phyloP scores from a whole-genome alignment of 345 rosid genomes.

The Citropsis articulata region DNA sequence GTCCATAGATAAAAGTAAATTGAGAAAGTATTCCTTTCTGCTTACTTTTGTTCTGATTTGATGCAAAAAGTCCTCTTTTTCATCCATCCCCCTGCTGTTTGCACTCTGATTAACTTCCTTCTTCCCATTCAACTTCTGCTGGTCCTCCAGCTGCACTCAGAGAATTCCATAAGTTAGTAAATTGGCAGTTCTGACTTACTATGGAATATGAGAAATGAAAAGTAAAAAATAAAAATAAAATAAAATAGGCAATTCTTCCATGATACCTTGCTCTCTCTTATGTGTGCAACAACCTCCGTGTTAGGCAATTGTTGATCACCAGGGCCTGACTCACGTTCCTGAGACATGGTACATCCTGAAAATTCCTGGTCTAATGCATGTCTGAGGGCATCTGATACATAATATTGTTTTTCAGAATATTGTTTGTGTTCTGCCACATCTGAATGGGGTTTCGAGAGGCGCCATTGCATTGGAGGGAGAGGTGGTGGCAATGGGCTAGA shows the following conservation, averaged over 20 bases:
- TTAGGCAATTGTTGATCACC: slow-evolving; percentile 30
- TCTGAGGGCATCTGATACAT: slow-evolving; percentile 30
- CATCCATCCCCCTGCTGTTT: slow-evolving; percentile 42
- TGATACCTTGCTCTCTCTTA: slow-evolving; percentile 49
- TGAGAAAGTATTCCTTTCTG: neutral
- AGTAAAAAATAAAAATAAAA: neutral
- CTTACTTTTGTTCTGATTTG: slow-evolving; percentile 90
- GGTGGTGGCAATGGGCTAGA: slow-evolving; percentile 62
- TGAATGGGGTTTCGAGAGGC: slow-evolving; percentile 38
- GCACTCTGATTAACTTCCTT: slow-evolving; percentile 39
- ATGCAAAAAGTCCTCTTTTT: slow-evolving; percentile 71
- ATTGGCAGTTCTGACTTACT: slow-evolving; percentile 7
- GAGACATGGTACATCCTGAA: slow-evolving; percentile 25
- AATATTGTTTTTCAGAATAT: slow-evolving; percentile 25
- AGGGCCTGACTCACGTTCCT: slow-evolving; percentile 35
- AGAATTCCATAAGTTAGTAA: slow-evolving; percentile 15
- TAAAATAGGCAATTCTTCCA: neutral
- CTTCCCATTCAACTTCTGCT: slow-evolving; percentile 37
- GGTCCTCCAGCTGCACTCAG: slow-evolving; percentile 36
- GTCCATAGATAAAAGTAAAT: neutral
- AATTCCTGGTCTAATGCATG: slow-evolving; percentile 34
- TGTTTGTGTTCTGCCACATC: slow-evolving; percentile 34
- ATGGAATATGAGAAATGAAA: neutral
- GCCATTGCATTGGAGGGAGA: slow-evolving; percentile 76
- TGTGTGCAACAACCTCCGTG: slow-evolving; percentile 31